A percentile compares a stretch with the other conserved stretches of the same genome.
phyloP scores from a whole-genome alignment of 1,284 basidiomycete species.

The Ceratobasidium sp. region DNA sequence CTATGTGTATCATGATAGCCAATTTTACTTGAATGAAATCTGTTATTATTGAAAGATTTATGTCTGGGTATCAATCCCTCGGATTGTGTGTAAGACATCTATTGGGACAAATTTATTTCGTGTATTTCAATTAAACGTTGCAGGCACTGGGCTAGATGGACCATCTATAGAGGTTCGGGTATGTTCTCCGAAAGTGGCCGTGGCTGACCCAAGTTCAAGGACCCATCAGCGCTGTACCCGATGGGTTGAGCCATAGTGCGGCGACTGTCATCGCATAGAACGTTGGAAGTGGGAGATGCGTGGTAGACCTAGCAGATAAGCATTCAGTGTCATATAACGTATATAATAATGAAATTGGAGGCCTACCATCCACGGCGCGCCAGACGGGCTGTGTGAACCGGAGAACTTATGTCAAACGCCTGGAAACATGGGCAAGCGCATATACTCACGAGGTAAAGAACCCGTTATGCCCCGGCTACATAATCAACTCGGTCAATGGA shows the following conservation, averaged over 20 bases:
- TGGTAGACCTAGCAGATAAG: constrained; percentile 40
- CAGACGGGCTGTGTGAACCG: neutral
- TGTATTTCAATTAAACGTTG: no score
- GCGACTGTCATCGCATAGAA: constrained; percentile 37
- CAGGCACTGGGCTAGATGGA: no score
- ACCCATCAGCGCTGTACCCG: constrained; percentile 29
- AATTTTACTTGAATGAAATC: no score
- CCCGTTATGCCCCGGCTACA: constrained; percentile 27
- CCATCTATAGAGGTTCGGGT: constrained; percentile 22
- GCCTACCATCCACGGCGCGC: no score
- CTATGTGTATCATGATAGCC: no score
- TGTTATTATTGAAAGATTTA: no score
- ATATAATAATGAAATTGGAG: no score
- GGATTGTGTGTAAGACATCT: no score
- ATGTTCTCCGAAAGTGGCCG: constrained; percentile 40
- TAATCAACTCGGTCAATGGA: neutral
- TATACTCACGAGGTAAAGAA: constrained; percentile 32
- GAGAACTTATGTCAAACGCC: neutral
- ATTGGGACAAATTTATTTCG: no score
- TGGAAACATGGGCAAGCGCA: neutral
- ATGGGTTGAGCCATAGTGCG: constrained; percentile 44
- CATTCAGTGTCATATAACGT: no score
- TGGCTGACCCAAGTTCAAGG: constrained; percentile 38
- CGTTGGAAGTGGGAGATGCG: constrained; percentile 30
- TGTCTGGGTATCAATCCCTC: no score